phyloP scores from a whole-genome alignment of 2,329 filamentous ascomycete genomes.

The Botrytis tulipae region DNA sequence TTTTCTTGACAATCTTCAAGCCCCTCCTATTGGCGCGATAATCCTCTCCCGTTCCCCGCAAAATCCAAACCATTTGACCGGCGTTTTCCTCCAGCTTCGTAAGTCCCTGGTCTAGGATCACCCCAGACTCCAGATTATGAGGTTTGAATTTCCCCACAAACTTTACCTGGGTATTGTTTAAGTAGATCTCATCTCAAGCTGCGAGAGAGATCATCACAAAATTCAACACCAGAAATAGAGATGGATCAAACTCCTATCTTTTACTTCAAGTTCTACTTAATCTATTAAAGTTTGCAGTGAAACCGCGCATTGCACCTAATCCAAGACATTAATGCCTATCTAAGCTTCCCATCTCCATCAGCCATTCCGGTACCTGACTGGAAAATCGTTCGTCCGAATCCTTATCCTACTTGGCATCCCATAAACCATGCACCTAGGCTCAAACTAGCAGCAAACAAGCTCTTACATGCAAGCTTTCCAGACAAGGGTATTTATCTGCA shows the following conservation, averaged over 20 bases:
- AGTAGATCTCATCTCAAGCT: neutral
- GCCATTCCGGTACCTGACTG: neutral
- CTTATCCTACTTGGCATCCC: neutral
- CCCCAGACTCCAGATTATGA: neutral
- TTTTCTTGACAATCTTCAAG: neutral
- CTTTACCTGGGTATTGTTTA: neutral
- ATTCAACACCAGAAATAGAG: neutral
- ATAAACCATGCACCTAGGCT: neutral
- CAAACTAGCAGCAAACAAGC: neutral
- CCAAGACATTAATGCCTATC: neutral
- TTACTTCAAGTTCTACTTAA: neutral
- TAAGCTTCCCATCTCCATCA: neutral
- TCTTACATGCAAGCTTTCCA: neutral
- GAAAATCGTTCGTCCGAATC: neutral
- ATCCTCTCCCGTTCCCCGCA: conserved; percentile 23
- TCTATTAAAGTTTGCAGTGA: neutral
- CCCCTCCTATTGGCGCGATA: conserved; percentile 25
- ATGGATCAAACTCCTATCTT: neutral
- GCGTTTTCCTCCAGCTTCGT: neutral
- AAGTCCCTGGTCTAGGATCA: neutral
- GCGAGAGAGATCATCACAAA: neutral
- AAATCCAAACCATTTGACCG: neutral
- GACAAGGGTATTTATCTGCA: neutral
- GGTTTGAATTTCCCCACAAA: neutral
- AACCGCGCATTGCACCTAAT: neutral